phyloP scores from a whole-genome alignment of 73 alveolate genomes.

The Paramecium sonneborni region DNA sequence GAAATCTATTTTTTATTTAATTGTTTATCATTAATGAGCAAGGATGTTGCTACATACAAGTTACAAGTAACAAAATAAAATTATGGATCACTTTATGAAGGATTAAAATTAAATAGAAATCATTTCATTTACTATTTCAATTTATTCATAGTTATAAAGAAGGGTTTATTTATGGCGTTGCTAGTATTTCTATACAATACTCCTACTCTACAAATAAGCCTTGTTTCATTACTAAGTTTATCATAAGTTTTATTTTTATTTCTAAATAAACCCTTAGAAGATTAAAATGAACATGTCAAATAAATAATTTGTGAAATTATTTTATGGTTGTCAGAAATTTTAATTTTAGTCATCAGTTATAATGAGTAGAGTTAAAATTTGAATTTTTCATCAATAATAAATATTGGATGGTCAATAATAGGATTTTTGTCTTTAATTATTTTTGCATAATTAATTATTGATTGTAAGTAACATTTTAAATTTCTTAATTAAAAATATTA shows the following conservation, averaged over 20 bases:
- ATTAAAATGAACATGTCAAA: neutral
- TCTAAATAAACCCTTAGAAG: neutral
- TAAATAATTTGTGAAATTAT: neutral
- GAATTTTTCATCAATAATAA: neutral
- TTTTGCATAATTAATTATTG: neutral
- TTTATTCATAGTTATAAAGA: neutral
- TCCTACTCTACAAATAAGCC: neutral
- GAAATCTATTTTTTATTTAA: neutral
- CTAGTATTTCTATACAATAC: neutral
- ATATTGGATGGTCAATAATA: neutral
- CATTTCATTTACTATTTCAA: neutral
- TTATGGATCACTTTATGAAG: slow-evolving; percentile 34
- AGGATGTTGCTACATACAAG: neutral
- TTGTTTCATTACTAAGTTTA: neutral
- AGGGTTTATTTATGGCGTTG: neutral
- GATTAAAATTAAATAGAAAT: neutral
- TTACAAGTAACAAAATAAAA: neutral
- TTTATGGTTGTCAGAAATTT: neutral
- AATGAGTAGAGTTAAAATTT: neutral
- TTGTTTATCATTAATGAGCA: neutral
- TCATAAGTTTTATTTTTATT: neutral
- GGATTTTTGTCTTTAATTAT: neutral
- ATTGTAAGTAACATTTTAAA: neutral
- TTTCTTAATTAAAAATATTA: neutral
- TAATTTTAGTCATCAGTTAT: neutral